Conservation (phyloP, 2,329 filamentous ascomycete species). For the Orbilia quercus region DNA sequence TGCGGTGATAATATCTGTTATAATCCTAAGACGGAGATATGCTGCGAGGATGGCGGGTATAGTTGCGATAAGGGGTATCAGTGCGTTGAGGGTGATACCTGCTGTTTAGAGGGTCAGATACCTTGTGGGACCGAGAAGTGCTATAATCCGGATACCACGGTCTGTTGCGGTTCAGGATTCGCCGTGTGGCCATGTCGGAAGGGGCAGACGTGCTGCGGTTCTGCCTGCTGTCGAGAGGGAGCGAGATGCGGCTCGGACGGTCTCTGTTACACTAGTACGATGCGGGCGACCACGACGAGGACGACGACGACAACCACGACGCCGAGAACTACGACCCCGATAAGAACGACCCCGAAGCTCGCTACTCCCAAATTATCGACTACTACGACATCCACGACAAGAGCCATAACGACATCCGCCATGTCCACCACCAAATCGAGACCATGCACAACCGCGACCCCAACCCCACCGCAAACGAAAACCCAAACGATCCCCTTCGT, state of each 20-base stretch:
- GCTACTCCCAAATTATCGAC: too few relatives aligned
- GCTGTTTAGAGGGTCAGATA: not conserved
- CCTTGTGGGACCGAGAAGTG: constrained; percentile 12
- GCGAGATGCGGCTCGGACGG: constrained; percentile 14
- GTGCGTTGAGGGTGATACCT: not conserved
- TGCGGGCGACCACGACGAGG: not conserved
- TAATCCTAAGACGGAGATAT: constrained; percentile 15
- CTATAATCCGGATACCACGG: constrained; percentile 1
- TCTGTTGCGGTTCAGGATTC: constrained; percentile 11
- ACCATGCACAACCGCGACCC: constrained; percentile 17
- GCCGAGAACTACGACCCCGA: constrained; percentile 13
- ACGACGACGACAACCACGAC: constrained; percentile 8
- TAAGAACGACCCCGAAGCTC: not conserved
- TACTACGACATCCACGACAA: not conserved
- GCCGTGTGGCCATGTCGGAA: not conserved
- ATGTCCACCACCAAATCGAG: constrained; percentile 10
- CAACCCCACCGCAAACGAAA: constrained; percentile 13
- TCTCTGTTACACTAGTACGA: constrained; percentile 1
- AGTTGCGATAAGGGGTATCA: constrained; percentile 5
- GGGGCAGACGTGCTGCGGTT: constrained; percentile 5
- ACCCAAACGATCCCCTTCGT: constrained; percentile 26
- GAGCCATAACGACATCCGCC: not conserved
- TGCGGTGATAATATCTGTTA: constrained; percentile 11
- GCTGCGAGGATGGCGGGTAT: constrained; percentile 1
- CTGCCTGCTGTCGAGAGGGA: not conserved